Evolutionary conservation across 306 rosid genomes (phyloP), one percentile per base, ranked within the genome.

Genomic region (Alnus rubra): DNA sequence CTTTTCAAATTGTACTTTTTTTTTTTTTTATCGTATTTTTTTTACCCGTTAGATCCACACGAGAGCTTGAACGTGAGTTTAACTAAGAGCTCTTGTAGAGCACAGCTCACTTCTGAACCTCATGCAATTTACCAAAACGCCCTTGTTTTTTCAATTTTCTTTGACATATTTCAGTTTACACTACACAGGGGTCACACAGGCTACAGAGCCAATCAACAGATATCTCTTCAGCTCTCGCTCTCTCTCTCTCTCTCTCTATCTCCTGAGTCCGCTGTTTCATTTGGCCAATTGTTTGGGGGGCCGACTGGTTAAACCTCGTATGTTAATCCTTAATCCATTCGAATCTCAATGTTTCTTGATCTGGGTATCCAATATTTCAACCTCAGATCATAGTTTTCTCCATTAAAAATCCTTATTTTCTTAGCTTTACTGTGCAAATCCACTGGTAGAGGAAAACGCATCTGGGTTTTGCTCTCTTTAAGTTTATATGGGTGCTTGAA

Each of bases 141-240:
- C 91, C 91, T 76, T 18, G 42, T 4, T 53, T 7, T 76, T 74
- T 74, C 35, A 6, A 77, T 31, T 53, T 78, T 75, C 71, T 72
- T 49, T 23, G 83, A 13, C 73, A n/a, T 62, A 44, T 69, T 76
- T 23, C 80, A 67, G 81, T 76, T 55, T 67, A 74, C 87, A 74
- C 80, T 74, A 74, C 68, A 84, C 37, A 56, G 59, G 84, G 69
- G 84, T 82, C 84, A 82, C 83, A 82, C 86, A 80, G 87, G 23
- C 80, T 71, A 78, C 76, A 65, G 83, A 89, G 86, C 91, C 89
- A 85, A 90, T 85, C 85, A 84, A 85, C 80, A 87, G 88, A 92
- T 86, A 89, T 88, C 86, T 88, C 84, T 79, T 78, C 48, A 67
- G 51, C 81, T 60, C n/a, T 59, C 81, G 81, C 75, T 74, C 79